phyloP scores from a whole-genome alignment of 225 moss, liverwort and hornwort genomes.

The Thuidium tamariscinum region DNA sequence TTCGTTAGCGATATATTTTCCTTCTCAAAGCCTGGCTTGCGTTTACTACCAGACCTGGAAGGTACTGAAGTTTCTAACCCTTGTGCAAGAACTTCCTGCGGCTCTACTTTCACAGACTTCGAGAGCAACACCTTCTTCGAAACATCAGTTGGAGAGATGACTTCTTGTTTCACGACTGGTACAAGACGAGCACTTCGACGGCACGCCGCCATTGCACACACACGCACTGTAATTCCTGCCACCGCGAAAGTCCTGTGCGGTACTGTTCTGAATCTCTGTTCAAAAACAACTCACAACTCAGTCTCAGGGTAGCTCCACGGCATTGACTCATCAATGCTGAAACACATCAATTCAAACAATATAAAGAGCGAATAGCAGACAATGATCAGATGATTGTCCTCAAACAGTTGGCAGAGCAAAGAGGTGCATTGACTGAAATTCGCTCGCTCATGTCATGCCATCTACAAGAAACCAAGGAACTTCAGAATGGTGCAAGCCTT shows the following conservation, averaged over 20 bases:
- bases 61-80: background rate
- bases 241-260: background rate
- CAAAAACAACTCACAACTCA: background rate
- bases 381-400: background rate
- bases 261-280: background rate
- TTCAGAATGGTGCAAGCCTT: background rate
- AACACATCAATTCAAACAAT: background rate
- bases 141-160: background rate
- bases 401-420: background rate
- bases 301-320: background rate
- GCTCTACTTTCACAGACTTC: constrained; percentile 17
- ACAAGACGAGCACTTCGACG: constrained; percentile 36
- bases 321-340: background rate
- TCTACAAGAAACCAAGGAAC: background rate
- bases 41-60: constrained; percentile 16
- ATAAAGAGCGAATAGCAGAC: background rate
- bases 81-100: background rate
- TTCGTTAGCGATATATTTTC: background rate
- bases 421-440: background rate
- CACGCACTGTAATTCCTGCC: background rate
- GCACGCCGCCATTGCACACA: constrained; percentile 30
- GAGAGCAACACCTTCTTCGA: constrained; percentile 3
- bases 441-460: background rate
- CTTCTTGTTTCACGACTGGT: background rate
- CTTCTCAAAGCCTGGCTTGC: constrained; percentile 16